These are phyloP conservation scores for Fusarium hainanense DNA, from an alignment of 2,329 filamentous ascomycete genomes.

Conservation along the genomic window DNA sequence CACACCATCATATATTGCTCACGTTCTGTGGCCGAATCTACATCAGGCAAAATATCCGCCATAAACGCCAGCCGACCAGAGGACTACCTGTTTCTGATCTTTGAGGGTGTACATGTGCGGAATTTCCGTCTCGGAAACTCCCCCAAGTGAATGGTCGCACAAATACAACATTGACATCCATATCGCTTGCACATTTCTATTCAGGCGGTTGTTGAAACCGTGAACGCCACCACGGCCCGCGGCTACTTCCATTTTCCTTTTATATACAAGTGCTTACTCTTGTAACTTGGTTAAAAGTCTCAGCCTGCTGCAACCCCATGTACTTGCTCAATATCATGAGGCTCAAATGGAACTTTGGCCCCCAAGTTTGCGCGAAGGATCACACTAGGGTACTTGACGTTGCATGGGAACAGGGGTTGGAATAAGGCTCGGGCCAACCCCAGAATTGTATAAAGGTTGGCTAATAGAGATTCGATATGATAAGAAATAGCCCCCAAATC, in stretches of 20 bases:
- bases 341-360: neutral
- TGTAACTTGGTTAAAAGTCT: neutral
- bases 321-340: neutral
- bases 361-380: neutral
- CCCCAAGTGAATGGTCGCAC: neutral
- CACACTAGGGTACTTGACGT: neutral
- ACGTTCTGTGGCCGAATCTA: neutral
- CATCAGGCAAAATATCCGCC: neutral
- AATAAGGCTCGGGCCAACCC: neutral
- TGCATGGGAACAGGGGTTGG: neutral
- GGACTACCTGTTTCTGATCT: fast-evolving
- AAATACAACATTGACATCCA: neutral
- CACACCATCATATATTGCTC: neutral
- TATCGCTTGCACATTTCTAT: neutral
- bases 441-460: neutral
- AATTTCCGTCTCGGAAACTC: neutral
- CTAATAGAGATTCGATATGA: neutral
- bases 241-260: neutral
- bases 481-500: neutral
- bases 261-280: conserved; percentile 4
- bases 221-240: neutral
- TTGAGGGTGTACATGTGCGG: too few relatives aligned
- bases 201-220: neutral
- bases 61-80: neutral
- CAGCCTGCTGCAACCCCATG: neutral